These are phyloP conservation scores for Talinum fruticosum DNA, from an alignment of 148 eudicot species.

Conservation along the genomic window DNA sequence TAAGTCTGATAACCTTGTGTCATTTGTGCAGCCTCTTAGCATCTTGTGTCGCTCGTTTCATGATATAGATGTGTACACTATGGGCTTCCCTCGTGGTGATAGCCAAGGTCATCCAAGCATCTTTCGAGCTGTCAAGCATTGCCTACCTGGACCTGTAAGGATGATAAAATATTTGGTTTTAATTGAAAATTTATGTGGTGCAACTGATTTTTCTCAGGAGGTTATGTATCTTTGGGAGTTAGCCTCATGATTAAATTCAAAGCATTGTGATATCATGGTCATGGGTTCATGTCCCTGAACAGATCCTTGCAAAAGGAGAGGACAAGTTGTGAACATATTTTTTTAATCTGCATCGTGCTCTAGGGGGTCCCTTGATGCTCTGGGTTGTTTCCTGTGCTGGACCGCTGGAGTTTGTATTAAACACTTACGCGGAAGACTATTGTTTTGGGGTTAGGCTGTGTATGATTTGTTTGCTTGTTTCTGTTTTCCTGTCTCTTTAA, in stretches of 20 bases:
- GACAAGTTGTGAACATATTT: neutral
- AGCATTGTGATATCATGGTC: neutral
- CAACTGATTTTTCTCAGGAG: neutral
- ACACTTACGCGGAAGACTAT: neutral
- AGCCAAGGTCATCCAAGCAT: slow-evolving; percentile 57
- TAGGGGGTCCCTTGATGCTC: neutral
- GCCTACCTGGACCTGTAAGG: slow-evolving; percentile 93
- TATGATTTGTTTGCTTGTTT: neutral
- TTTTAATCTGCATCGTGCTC: neutral
- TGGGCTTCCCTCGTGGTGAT: slow-evolving; percentile 82
- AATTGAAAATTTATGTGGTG: neutral
- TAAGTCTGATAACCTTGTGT: slow-evolving; percentile 21
- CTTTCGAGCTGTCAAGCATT: slow-evolving; percentile 79
- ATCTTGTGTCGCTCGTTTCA: slow-evolving; percentile 75
- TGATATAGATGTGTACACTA: slow-evolving; percentile 79
- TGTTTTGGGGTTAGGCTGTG: neutral
- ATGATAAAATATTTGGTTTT: neutral
- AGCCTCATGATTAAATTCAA: neutral
- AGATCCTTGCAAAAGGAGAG: neutral
- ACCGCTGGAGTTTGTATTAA: neutral
- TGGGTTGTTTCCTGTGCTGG: too few species aligned
- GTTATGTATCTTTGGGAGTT: neutral
- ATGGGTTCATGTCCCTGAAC: neutral
- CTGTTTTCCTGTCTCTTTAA: neutral
- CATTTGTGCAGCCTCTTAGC: slow-evolving; percentile 75